Base-by-base conservation (phyloP, 768 basidiomycete species). In the Nidula microcarpa region DNA sequence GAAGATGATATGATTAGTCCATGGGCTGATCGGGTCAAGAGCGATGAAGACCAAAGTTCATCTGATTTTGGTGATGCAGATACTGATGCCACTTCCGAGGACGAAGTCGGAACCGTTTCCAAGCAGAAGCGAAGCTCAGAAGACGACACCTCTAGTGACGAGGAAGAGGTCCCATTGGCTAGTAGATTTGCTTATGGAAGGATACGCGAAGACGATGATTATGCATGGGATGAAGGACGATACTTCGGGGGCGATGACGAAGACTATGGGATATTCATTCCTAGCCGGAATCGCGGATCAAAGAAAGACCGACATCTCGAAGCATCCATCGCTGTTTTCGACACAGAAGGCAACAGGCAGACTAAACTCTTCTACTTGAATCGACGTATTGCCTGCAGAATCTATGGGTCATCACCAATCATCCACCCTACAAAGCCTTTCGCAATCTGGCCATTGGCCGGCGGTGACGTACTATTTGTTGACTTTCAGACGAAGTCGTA, bases 381-480 rank as follows among this genome's bases (percentile, higher is more conserved):
- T 23, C 51, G 50, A 16, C 17, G 55, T 14, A 43, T 64, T 8
- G 51, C 48, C 4, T 65, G 59, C 55, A 59, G 55, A 46, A 36
- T 66, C 9, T 63, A 64, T 50, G 59, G 51, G 34, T 68, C 67
- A 7, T 66, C 67, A 8, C 67, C 66, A 9, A 53, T 53, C 3
- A 35, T 68, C 17, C 66, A 68, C 50, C 67, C 64, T 6, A 52
- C 51, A n/a, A 52, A 59, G 46, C 46, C 56, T 11, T 56, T 68
- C 18, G 53, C 66, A 2, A 60, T 64, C 16, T 68, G 66, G 66
- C 62, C 67, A 10, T 53, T 67, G n/a, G 55, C 62, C 46, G 61
- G 50, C 13, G 66, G 67, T 2, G 62, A 65, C 18, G 49, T 68
- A 8, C 55, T 68, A 1, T 67, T 68, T 49, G 59, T 58, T 6